Conservation (phyloP, 345 rosid genomes). For the Angophora floribunda region DNA sequence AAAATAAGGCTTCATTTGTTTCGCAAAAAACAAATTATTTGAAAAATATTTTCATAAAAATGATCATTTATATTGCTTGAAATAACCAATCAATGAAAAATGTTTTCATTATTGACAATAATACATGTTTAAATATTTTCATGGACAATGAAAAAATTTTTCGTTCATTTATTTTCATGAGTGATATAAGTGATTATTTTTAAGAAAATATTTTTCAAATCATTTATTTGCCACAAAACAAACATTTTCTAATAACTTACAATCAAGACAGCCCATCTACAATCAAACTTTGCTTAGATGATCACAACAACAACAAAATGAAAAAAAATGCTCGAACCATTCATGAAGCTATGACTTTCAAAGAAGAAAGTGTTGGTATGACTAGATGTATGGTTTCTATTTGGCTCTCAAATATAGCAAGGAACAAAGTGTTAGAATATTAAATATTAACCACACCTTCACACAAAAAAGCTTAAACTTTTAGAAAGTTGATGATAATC, state of each 20-base stretch:
- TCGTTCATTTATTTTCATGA: not conserved
- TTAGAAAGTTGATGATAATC: too few species aligned
- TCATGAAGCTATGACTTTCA: not conserved
- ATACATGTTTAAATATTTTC: not conserved
- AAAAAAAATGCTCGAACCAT: not conserved
- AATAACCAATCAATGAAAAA: too few species aligned
- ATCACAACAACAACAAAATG: not conserved
- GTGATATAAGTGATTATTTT: too few species aligned
- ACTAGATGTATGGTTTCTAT: not conserved
- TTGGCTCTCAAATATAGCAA: too few species aligned
- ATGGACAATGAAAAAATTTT: not conserved
- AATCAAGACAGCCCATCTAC: not conserved
- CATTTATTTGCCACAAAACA: not conserved
- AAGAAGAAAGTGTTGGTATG: not conserved
- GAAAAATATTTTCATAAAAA: not conserved
- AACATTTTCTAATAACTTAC: not conserved
- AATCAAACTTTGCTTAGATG: not conserved
- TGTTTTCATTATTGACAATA: too few species aligned
- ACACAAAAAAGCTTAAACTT: too few species aligned
- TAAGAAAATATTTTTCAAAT: too few species aligned
- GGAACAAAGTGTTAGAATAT: too few species aligned
- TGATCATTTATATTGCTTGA: not conserved
- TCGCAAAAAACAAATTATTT: too few species aligned
- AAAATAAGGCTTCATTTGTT: not conserved
- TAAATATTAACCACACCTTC: too few species aligned